Percentiles rank a stretch among this genome's conserved stretches.
Evolutionary conservation across 2,329 filamentous ascomycete species (phyloP).

Genomic region (Trichoderma sp.): DNA sequence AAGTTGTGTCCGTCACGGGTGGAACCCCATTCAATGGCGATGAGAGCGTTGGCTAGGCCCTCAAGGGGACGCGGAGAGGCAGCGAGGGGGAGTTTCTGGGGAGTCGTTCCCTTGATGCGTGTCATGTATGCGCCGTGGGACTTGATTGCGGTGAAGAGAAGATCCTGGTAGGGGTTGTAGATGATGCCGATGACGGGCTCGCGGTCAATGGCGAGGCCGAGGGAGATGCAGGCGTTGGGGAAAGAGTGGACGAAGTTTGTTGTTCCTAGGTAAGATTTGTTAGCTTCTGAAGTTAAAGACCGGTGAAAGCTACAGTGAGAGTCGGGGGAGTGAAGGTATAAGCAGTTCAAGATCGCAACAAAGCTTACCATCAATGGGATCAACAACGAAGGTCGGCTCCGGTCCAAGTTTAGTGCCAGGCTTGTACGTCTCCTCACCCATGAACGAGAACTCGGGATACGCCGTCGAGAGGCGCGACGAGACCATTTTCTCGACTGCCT

Average conservation of each 20-base stretch:
- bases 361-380: slow-evolving; percentile 68
- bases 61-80: slow-evolving; percentile 53
- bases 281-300: neutral
- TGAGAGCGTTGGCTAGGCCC: slow-evolving; percentile 60
- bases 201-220: slow-evolving; percentile 65
- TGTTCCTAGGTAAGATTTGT: slow-evolving; percentile 39
- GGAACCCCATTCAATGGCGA: slow-evolving; percentile 72
- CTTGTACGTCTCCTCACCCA: slow-evolving; percentile 75
- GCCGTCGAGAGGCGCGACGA: slow-evolving; percentile 47
- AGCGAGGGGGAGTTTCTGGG: slow-evolving; percentile 40
- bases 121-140: slow-evolving; percentile 64
- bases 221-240: slow-evolving; percentile 71
- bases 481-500: slow-evolving; percentile 63
- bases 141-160: slow-evolving; percentile 65
- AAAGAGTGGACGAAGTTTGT: slow-evolving; percentile 79
- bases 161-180: slow-evolving; percentile 73
- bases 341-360: neutral
- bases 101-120: slow-evolving; percentile 40
- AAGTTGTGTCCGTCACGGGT: slow-evolving; percentile 68
- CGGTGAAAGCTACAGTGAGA: too few relatives aligned
- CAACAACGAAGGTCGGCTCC: slow-evolving; percentile 74
- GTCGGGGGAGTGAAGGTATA: neutral
- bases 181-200: slow-evolving; percentile 68
- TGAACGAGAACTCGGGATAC: slow-evolving; percentile 60
- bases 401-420: slow-evolving; percentile 61